A percentile compares a stretch with the other conserved stretches of the same genome.
Evolutionary conservation across 768 basidiomycete species (phyloP).

Genomic region (Sporobolomyces roseus): DNA sequence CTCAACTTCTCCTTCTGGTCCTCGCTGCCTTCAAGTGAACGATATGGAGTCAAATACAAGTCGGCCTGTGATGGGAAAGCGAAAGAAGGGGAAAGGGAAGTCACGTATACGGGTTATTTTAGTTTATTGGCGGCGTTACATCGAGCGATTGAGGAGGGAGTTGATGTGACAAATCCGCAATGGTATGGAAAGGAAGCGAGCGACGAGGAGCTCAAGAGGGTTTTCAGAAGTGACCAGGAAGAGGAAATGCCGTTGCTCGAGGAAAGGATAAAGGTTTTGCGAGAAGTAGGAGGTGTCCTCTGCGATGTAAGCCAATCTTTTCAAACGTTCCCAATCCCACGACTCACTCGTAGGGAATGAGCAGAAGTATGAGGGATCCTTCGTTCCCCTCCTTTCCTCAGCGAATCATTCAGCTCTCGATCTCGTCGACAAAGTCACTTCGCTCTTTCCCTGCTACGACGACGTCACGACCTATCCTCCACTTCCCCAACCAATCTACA

Average conservation of each 20-base stretch:
- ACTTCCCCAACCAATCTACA: conserved; percentile 53
- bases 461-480: conserved; percentile 50
- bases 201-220: conserved; percentile 48
- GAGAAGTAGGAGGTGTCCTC: conserved; percentile 69
- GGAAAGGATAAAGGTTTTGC: conserved; percentile 71
- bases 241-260: conserved; percentile 68
- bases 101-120: conserved; percentile 77
- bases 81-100: conserved; percentile 47
- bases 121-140: conserved; percentile 78
- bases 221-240: conserved; percentile 49
- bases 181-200: conserved; percentile 63
- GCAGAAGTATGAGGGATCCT: conserved; percentile 68
- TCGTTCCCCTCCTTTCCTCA: conserved; percentile 61
- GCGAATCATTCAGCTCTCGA: conserved; percentile 65
- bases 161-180: conserved; percentile 71
- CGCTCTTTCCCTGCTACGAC: conserved; percentile 69
- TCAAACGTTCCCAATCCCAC: background rate
- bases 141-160: conserved; percentile 71
- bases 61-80: conserved; percentile 64
- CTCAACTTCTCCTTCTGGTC: conserved; percentile 94
- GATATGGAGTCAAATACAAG: conserved; percentile 57
- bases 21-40: conserved; percentile 54
- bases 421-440: conserved; percentile 66
- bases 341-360: background rate
- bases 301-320: conserved; percentile 56